These are phyloP conservation scores for Pichia inconspicua DNA, from an alignment of 1,139 yeast species.

Conservation along the genomic window DNA sequence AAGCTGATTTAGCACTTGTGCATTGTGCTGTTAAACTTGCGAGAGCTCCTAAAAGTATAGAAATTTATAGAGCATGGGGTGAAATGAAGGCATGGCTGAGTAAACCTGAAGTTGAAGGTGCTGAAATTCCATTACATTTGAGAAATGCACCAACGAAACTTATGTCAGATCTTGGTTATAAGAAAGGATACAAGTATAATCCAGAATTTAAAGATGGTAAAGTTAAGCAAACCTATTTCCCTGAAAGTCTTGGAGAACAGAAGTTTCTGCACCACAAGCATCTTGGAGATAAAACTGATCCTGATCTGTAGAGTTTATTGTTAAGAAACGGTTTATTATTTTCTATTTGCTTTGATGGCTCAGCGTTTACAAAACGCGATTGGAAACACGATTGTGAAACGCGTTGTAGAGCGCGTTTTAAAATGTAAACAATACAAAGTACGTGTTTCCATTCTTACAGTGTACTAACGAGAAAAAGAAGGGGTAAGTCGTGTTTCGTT, in stretches of 20 bases:
- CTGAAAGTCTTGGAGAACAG: slow-evolving; percentile 38
- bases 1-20: slow-evolving; percentile 81
- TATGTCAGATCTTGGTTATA: slow-evolving; percentile 85
- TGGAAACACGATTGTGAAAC: not conserved
- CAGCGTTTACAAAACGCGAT: not conserved
- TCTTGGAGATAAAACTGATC: slow-evolving; percentile 34
- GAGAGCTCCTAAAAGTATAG: slow-evolving; percentile 75
- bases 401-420: not conserved
- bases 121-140: slow-evolving; percentile 71
- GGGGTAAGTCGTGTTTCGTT: not conserved
- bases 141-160: slow-evolving; percentile 90
- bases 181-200: slow-evolving; percentile 77
- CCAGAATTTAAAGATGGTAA: slow-evolving; percentile 69
- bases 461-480: not conserved
- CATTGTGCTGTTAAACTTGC: slow-evolving; percentile 91
- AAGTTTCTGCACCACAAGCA: slow-evolving; percentile 34
- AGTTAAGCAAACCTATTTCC: slow-evolving; percentile 66
- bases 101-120: slow-evolving; percentile 55
- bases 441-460: not conserved
- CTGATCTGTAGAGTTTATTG: slow-evolving; percentile 20
- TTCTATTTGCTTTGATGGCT: not conserved
- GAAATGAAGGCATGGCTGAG: slow-evolving; percentile 51
- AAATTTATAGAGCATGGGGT: slow-evolving; percentile 72
- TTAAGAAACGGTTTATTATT: not conserved
- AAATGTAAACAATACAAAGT: not conserved